Evolutionary conservation across 2,329 filamentous ascomycete species (phyloP).

Genomic region (Bipolaris gigantea): DNA sequence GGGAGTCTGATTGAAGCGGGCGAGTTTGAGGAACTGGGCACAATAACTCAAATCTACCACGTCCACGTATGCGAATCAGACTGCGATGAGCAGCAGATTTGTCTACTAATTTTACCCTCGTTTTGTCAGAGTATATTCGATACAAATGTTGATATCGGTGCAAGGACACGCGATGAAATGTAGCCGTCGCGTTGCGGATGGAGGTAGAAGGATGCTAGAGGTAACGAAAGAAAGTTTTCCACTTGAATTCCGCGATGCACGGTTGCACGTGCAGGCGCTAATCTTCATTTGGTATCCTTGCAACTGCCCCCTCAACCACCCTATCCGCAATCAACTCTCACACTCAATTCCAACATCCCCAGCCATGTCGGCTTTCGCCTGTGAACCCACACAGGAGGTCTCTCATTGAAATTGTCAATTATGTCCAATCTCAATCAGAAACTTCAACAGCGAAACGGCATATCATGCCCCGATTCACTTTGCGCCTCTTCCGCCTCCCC

Average conservation of each 20-base stretch:
- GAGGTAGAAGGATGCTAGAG: background rate
- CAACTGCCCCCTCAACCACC: constrained; percentile 2
- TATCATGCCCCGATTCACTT: constrained; percentile 32
- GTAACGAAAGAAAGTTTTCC: background rate
- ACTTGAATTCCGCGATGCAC: constrained; percentile 9
- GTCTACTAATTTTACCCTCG: background rate
- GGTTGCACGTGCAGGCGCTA: constrained; percentile 19
- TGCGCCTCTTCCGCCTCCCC: constrained; percentile 42
- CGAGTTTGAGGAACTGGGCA: background rate
- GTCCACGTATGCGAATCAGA: background rate
- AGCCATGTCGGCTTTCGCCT: background rate
- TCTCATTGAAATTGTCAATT: constrained; percentile 1
- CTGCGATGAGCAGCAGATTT: background rate
- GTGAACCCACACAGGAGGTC: background rate
- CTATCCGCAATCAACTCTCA: background rate
- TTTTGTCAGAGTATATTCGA: background rate
- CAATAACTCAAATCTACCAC: background rate
- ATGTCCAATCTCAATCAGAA: background rate
- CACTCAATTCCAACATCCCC: background rate
- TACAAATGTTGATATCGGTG: background rate
- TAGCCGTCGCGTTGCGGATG: background rate
- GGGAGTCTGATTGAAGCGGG: background rate
- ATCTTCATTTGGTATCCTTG: constrained; percentile 6
- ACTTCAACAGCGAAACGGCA: background rate
- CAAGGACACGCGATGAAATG: background rate